These are phyloP conservation scores for Trichoderma erinaceum DNA, from an alignment of 495 filamentous ascomycete species.

Conservation along the genomic window DNA sequence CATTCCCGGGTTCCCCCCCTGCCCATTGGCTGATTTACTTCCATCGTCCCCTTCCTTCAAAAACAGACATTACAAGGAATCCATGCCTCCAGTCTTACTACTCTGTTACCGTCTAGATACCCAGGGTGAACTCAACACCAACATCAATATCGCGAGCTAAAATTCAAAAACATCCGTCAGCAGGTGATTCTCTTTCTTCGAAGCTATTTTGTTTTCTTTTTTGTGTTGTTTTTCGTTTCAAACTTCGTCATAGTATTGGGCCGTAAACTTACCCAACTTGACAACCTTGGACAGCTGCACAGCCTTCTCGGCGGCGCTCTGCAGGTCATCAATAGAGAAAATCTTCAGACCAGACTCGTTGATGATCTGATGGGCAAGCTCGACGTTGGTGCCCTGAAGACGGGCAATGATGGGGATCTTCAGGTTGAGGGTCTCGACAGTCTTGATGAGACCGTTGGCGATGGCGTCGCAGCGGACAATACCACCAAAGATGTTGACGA, in stretches of 20 bases:
- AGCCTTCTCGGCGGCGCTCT: conserved; percentile 93
- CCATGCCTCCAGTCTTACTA: conserved; percentile 24
- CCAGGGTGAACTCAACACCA: conserved; percentile 93
- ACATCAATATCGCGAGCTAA: conserved; percentile 93
- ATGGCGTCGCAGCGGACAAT: conserved; percentile 98
- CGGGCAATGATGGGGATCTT: conserved; percentile 93
- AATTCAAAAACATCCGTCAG: conserved; percentile 19
- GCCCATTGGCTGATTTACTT: background rate
- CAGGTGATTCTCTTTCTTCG: background rate
- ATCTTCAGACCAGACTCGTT: conserved; percentile 98
- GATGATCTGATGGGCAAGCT: conserved; percentile 89
- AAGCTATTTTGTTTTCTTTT: no score
- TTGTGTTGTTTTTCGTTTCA: background rate
- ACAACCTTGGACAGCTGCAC: conserved; percentile 99
- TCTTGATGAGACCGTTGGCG: conserved; percentile 89
- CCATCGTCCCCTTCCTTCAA: conserved; percentile 17
- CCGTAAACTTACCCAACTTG: conserved; percentile 71
- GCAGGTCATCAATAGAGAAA: conserved; percentile 97
- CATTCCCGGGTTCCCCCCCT: background rate
- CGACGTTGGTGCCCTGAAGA: conserved; percentile 98
- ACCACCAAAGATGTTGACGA: conserved; percentile 99
- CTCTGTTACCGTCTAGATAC: conserved; percentile 57
- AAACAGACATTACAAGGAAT: conserved; percentile 31
- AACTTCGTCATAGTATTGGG: background rate
- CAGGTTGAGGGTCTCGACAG: conserved; percentile 88